Evolutionary conservation across 2,329 filamentous ascomycete genomes (phyloP), one percentile per base, ranked within the genome.

Genomic region (Akanthomyces uredinophilus): DNA sequence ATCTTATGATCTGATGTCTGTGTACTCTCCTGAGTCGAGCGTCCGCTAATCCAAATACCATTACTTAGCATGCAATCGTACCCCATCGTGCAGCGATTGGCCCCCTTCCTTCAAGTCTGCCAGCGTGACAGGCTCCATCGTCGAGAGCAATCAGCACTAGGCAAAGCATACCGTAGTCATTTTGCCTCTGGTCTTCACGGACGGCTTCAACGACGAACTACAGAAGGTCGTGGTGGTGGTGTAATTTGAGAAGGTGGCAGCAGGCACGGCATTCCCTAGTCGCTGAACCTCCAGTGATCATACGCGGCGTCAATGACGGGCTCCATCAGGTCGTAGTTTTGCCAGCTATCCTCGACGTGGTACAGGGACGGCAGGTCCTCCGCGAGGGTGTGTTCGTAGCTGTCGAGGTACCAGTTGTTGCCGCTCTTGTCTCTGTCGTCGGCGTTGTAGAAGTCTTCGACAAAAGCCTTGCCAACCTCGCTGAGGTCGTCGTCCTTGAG

Each of bases 311-410:
- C 55, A 29, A 58, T 14, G 22, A 50, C 55, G 20, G 55, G 55
- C 6, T 32, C 55, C 2, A 58, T 29, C 44, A 58, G 55, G 44
- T 58, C 55, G 18, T 41, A 58, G 18, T 58, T 58, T n/a, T 27
- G 29, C 55, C 55, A 50, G 22, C 3, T 18, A 22, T 58, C 44
- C 29, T 50, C 13, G 7, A 58, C 32, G 32, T 58, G 55, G 32
- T 50, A 50, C 32, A 58, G n/a, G 20, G 55, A 58, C 8, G 44
- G 44, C 20, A 58, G 20, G n/a, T 44, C 55, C 6, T 3, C 32
- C 20, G 46, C 55, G 18, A 59, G 55, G 14, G 55, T 59, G 46
- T 11, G 32, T 44, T 50, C 44, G 22, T 43, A 50, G 20, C 20
- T 44, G 4, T 41, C 44, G 10, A 50, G 14, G 13, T 59, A 59